Percentiles rank a stretch among this genome's conserved stretches.
Conservation (phyloP, 176 grass and related monocot genomes). For the Triticum urartu region DNA sequence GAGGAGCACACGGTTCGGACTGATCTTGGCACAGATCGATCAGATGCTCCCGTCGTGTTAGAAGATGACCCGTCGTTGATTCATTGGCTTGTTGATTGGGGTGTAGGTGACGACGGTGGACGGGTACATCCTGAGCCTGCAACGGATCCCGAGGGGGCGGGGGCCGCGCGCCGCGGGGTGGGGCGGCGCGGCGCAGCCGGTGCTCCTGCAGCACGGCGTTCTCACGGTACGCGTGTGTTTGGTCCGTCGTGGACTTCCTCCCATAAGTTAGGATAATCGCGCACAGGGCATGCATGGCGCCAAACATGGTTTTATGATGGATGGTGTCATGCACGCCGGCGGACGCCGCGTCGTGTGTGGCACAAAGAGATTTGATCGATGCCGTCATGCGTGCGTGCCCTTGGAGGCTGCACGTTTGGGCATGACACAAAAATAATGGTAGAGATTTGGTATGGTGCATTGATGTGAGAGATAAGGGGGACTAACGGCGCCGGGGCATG, state of each 20-base stretch:
- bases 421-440: not conserved
- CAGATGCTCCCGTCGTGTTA: not conserved
- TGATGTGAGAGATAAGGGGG: not conserved
- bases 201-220: conserved; percentile 81
- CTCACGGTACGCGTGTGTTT: conserved; percentile 49
- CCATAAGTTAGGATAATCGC: no score
- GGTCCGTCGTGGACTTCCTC: no score
- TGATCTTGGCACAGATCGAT: not conserved
- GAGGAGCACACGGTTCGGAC: conserved; percentile 63
- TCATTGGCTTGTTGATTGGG: not conserved
- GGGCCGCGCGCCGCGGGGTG: conserved; percentile 20
- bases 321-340: not conserved
- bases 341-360: not conserved
- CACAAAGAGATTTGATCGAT: not conserved
- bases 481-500: not conserved
- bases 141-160: conserved; percentile 57
- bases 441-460: not conserved
- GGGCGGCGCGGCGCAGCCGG: conserved; percentile 50
- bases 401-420: not conserved
- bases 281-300: not conserved
- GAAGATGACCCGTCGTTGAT: not conserved
- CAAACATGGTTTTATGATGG: not conserved
- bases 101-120: conserved; percentile 65
- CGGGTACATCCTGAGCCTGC: conserved; percentile 76
- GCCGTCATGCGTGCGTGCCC: not conserved